Base-by-base conservation (phyloP, 768 basidiomycete species). In the Auricularia sp. region DNA sequence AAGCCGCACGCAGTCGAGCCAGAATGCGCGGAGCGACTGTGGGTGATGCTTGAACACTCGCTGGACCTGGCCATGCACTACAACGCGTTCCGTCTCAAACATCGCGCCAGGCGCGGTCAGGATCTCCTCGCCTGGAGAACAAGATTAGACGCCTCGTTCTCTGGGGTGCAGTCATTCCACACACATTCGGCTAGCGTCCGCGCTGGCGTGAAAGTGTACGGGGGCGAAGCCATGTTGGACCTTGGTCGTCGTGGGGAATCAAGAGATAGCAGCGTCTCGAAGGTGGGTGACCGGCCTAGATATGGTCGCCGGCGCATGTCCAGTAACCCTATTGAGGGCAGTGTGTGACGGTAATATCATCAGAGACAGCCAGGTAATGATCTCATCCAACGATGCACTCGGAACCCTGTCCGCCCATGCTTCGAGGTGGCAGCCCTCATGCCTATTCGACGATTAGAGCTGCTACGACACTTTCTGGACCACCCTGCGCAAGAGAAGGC, bases 1-100 rank as follows among this genome's bases (percentile, higher is more conserved):
- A 69, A 77, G 71, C 34, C 75, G 68, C 51, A 78, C 74, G 11
- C 77, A 73, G 42, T 76, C 74, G 51, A 82, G 69, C 84, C 84
- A 87, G 70, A 85, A 84, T 35, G 76, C 76, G 42, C 84, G 77
- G 33, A 85, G 67, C 2, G 81, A 81, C 18, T 80, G 77, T 77
- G 84, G 56, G 1, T 84, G 75, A 66, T 83, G 81, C 73, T 84
- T 86, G 75, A 85, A 87, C 16, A 81, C 80, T 64, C 79, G 78
- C 53, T 81, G 74, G 3, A 80, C 71, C 61, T 79, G 75, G 16
- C 81, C 83, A 47, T 85, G 78, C 64, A 87, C 72, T 34, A 80
- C 61, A 42, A 72, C 70, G 14, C 74, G 77, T 69, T 84, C 79
- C 23, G 79, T 71, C 71, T 85, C 83, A 68, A 81, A 82, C 7